A percentile compares a stretch with the other conserved stretches of the same genome.
Evolutionary conservation across 345 rosid species (phyloP).

Genomic region (Barbarea vulgaris): DNA sequence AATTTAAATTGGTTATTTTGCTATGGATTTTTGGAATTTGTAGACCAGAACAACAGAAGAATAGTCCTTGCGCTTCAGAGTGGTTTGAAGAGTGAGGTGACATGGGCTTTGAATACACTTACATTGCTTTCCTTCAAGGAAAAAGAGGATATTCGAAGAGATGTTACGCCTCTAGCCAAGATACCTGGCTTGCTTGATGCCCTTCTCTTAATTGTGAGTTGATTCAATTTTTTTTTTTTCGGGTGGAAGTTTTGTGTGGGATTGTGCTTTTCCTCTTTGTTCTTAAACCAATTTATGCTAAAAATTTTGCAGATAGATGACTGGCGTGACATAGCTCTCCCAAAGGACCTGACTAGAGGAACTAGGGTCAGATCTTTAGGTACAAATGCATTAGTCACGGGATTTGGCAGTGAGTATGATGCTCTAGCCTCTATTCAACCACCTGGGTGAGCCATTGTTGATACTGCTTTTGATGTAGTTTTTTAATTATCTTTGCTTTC

Average conservation of each 20-base stretch:
- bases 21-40: not conserved
- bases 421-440: slow-evolving; percentile 53
- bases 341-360: slow-evolving; percentile 60
- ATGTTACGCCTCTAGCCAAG: slow-evolving; percentile 76
- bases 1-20: not conserved
- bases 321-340: slow-evolving; percentile 85
- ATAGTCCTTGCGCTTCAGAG: slow-evolving; percentile 96
- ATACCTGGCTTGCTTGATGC: slow-evolving; percentile 97
- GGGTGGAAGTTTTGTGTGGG: not conserved
- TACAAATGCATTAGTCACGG: slow-evolving; percentile 63
- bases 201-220: slow-evolving; percentile 83
- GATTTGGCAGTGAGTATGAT: slow-evolving; percentile 75
- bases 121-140: slow-evolving; percentile 95
- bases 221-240: not conserved
- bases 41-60: slow-evolving; percentile 85
- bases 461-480: not conserved
- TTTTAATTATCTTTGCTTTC: not conserved
- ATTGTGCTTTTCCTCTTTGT: not conserved
- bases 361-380: slow-evolving; percentile 75
- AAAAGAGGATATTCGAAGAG: slow-evolving; percentile 86
- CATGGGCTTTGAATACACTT: slow-evolving; percentile 92
- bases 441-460: slow-evolving; percentile 50
- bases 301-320: slow-evolving; percentile 77
- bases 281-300: not conserved
- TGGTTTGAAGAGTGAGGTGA: slow-evolving; percentile 93